These are phyloP conservation scores for Globisporangium alternatum DNA, from an alignment of 352 stramenopile species.

Conservation along the genomic window DNA sequence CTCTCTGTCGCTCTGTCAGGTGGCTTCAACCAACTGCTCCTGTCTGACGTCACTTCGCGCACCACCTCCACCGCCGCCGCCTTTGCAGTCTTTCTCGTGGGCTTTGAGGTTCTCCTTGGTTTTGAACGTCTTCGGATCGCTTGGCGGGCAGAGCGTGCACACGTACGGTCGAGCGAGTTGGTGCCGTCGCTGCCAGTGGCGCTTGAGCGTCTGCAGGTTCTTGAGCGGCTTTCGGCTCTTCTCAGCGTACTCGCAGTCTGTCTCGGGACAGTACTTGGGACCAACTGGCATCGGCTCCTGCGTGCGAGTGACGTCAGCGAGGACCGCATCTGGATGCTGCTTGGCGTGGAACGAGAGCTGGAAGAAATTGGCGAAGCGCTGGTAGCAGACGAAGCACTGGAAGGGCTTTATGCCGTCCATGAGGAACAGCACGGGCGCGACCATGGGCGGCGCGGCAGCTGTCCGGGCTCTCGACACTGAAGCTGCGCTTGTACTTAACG, in stretches of 20 bases:
- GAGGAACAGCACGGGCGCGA: conserved; percentile 50
- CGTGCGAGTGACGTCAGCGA: conserved; percentile 30
- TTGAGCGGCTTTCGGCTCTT: conserved; percentile 42
- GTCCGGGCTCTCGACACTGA: neutral
- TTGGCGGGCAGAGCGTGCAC: conserved; percentile 38
- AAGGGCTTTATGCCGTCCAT: conserved; percentile 64
- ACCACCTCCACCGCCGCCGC: conserved; percentile 9
- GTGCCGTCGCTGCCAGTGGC: conserved; percentile 68
- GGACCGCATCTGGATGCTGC: conserved; percentile 36
- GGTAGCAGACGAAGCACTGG: conserved; percentile 50
- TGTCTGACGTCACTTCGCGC: neutral
- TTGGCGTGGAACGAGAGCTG: conserved; percentile 72
- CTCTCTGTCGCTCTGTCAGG: neutral
- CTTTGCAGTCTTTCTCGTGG: conserved; percentile 60
- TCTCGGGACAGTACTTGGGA: conserved; percentile 58
- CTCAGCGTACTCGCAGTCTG: conserved; percentile 49
- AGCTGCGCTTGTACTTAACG: neutral
- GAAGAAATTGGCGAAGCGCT: conserved; percentile 65
- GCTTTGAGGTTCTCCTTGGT: conserved; percentile 70
- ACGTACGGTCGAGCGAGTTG: conserved; percentile 49
- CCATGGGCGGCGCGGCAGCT: conserved; percentile 22
- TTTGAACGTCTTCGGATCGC: conserved; percentile 57
- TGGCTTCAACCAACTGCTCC: neutral
- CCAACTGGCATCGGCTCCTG: conserved; percentile 51
- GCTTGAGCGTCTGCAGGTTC: conserved; percentile 70